Conservation (phyloP, 108 stramenopile genomes). For the Skeletonema grethae region DNA sequence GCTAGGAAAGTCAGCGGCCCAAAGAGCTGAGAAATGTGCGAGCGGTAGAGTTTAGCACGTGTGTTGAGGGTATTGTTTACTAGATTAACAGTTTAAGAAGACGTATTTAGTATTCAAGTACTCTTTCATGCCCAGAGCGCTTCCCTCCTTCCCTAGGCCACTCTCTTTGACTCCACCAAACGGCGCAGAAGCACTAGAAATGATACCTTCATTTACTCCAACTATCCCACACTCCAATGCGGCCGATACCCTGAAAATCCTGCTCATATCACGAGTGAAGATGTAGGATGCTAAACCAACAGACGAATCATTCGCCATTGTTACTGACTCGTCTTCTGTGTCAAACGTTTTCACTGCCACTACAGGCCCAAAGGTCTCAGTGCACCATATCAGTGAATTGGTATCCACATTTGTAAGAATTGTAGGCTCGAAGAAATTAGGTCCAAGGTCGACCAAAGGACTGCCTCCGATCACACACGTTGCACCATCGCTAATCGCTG, state of each 20-base stretch:
- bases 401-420: slow-evolving; percentile 77
- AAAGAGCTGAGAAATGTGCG: background rate
- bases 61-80: background rate
- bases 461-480: slow-evolving; percentile 67
- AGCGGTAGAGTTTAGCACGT: background rate
- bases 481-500: slow-evolving; percentile 82
- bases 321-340: slow-evolving; percentile 77
- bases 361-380: slow-evolving; percentile 89
- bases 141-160: slow-evolving; percentile 97
- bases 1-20: background rate
- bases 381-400: slow-evolving; percentile 63
- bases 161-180: slow-evolving; percentile 98
- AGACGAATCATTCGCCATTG: slow-evolving; percentile 74
- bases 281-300: slow-evolving; percentile 89
- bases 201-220: slow-evolving; percentile 92
- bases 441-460: slow-evolving; percentile 50
- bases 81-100: slow-evolving; percentile 48
- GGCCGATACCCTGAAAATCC: slow-evolving; percentile 53
- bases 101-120: slow-evolving; percentile 95
- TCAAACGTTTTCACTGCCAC: slow-evolving; percentile 74
- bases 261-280: slow-evolving; percentile 71
- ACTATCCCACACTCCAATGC: slow-evolving; percentile 81
- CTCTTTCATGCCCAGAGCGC: slow-evolving; percentile 85
- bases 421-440: slow-evolving; percentile 87
- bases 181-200: slow-evolving; percentile 78